phyloP scores from a whole-genome alignment of 1,284 basidiomycete species.

The Wallemia ichthyophaga region DNA sequence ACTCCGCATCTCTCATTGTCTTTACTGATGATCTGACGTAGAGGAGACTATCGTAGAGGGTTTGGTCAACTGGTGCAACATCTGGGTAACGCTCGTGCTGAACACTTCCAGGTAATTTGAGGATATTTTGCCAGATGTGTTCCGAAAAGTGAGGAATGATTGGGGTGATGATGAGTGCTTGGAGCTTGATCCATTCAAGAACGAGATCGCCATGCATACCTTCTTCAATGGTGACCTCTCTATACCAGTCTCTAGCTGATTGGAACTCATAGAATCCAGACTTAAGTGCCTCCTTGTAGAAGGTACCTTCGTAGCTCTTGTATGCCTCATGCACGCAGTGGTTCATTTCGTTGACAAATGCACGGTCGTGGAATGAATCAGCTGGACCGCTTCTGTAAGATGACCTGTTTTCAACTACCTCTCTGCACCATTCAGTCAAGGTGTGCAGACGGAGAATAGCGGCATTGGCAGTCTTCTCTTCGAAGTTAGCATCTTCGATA shows the following conservation, averaged over 20 bases:
- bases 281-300: constrained; percentile 89
- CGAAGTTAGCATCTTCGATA: constrained; percentile 92
- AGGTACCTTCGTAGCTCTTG: constrained; percentile 44
- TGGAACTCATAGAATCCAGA: constrained; percentile 90
- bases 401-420: constrained; percentile 34
- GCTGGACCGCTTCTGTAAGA: constrained; percentile 33
- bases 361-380: constrained; percentile 40
- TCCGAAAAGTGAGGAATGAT: constrained; percentile 89
- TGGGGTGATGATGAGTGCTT: constrained; percentile 51
- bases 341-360: constrained; percentile 80
- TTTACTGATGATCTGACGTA: constrained; percentile 70
- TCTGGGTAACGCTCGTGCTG: constrained; percentile 55
- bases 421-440: constrained; percentile 67
- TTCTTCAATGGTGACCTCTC: constrained; percentile 46
- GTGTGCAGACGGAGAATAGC: constrained; percentile 87
- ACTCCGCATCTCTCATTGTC: constrained; percentile 69
- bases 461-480: constrained; percentile 94
- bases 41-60: constrained; percentile 33
- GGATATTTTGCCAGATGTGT: constrained; percentile 51
- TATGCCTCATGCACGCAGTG: constrained; percentile 51
- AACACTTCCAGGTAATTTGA: constrained; percentile 42
- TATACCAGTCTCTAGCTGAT: constrained; percentile 78
- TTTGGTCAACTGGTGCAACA: constrained; percentile 15
- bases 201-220: constrained; percentile 64
- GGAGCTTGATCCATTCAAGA: constrained; percentile 48